Evolutionary conservation across 164 flowering plant genomes (phyloP), one percentile per base, ranked within the genome.

Genomic region (Tetrastigma voinierianum): DNA sequence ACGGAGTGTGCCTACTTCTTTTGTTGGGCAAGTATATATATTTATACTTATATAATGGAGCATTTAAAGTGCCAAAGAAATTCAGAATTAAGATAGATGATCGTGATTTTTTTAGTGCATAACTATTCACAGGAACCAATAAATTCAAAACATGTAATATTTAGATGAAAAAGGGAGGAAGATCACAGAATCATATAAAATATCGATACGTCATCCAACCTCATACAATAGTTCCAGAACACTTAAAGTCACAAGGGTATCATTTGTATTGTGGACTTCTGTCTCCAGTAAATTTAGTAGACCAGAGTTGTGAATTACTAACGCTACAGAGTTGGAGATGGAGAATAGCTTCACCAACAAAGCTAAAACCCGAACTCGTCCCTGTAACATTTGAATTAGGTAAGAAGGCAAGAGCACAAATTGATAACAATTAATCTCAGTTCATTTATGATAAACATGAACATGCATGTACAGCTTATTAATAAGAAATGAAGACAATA

Each of bases 281-380:
- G 78, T 84, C 83, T 86, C 98, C 67, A 94, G 64, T 48, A 89
- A 71, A 60, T 69, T 65, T 14, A 94, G 91, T 55, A 94, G 79
- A 73, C 82, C 81, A 62, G 87, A 82, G 46, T 76, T 72, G 72
- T 76, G 77, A 59, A 90, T 72, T 49, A 66, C 70, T 70, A 92
- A 84, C 77, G 98, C 95, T 64, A 86, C 82, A 40, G 82, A 66
- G 59, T 75, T 74, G 58, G 98, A 95, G 70, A 85, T 49, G 11
- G 97, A 88, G 77, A 91, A 91, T 46, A 95, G 86, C 74, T 89
- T 90, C 77, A 88, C 97, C 46, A 91, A 79, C 81, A 95, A 82
- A 57, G 91, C 83, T 62, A 94, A 73, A 59, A 94, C 78, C 46
- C 98, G 89, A 23, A 88, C 81, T 61, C 93, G 84, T 71, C 87